Evolutionary conservation across 805 yeast species (phyloP), one percentile per base, ranked within the genome.

Genomic region (Candida piceae): DNA sequence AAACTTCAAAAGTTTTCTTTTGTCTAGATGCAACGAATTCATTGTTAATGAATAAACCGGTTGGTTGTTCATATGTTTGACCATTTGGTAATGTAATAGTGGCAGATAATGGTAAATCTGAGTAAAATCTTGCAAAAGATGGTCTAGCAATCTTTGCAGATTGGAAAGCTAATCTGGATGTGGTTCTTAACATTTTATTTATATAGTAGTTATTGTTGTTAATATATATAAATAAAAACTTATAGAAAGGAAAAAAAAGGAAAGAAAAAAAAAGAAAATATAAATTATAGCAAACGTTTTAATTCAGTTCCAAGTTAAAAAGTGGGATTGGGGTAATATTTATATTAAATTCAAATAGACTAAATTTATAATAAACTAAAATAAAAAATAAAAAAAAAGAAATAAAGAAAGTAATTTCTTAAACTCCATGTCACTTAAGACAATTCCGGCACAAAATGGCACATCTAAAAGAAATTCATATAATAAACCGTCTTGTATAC

Each of bases 1-100:
- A 55, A 23, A 71, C 76, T 40, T 63, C 62, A 45, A 75, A 70
- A n/a, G 77, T 72, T 57, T 72, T 68, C 49, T 67, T 71, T 32
- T 65, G 67, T 40, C 62, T 59, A 19, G 80, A 68, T 27, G 60
- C 46, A 19, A 74, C 78, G 46, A 71, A 74, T 53, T 74, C 77
- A 51, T 74, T 74, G 62, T 74, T 72, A 50, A 74, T 74, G 64
- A 72, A 74, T 52, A 74, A 60, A 49, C 80, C 80, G 22, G 76
- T 72, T 49, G 80, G 80, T 59, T 74, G 80, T 42, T 70, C 71
- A 44, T 75, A 75, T 23, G 67, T 52, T 35, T 53, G 64, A 29
- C 95, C 95, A 52, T 82, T 83, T 46, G 95, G 95, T 49, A 84
- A 66, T 20, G 64, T 70, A 38, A 74, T 58, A 16, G 56, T 48